These are phyloP conservation scores for Myxozyma nipponensis DNA, from an alignment of 805 yeast species.

Conservation along the genomic window DNA sequence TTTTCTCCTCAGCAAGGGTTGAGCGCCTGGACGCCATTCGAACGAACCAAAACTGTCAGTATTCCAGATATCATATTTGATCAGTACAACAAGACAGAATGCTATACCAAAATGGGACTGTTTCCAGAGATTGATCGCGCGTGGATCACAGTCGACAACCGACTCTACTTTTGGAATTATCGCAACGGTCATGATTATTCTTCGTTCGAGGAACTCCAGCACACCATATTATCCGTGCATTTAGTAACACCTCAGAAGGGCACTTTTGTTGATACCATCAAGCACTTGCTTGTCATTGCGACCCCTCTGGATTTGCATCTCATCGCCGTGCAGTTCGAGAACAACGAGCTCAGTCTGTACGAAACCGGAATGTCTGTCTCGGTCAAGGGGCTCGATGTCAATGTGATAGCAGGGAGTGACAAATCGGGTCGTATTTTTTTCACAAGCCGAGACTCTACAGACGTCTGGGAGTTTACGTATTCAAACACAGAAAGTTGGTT, in stretches of 20 bases:
- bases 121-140: conserved; percentile 75
- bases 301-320: conserved; percentile 78
- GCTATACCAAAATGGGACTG: conserved; percentile 73
- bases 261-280: conserved; percentile 74
- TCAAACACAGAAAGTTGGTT: conserved; percentile 84
- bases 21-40: conserved; percentile 57
- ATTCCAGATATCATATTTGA: conserved; percentile 79
- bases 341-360: conserved; percentile 58
- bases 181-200: conserved; percentile 60
- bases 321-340: conserved; percentile 60
- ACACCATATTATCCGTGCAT: conserved; percentile 70
- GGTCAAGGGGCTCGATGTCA: conserved; percentile 66
- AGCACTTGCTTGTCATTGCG: conserved; percentile 66
- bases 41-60: conserved; percentile 59
- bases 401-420: conserved; percentile 55
- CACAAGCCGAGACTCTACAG: conserved; percentile 69
- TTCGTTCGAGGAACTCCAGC: conserved; percentile 76
- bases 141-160: conserved; percentile 82
- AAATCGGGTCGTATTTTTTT: conserved; percentile 77
- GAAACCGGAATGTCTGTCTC: conserved; percentile 81
- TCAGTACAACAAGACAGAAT: conserved; percentile 62
- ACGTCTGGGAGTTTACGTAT: conserved; percentile 85
- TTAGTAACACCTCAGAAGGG: conserved; percentile 77
- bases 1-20: conserved; percentile 25
- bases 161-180: conserved; percentile 81